Evolutionary conservation across 1,284 basidiomycete species (phyloP), one percentile per base, ranked within the genome.

Genomic region (Sporisorium scitamineum): DNA sequence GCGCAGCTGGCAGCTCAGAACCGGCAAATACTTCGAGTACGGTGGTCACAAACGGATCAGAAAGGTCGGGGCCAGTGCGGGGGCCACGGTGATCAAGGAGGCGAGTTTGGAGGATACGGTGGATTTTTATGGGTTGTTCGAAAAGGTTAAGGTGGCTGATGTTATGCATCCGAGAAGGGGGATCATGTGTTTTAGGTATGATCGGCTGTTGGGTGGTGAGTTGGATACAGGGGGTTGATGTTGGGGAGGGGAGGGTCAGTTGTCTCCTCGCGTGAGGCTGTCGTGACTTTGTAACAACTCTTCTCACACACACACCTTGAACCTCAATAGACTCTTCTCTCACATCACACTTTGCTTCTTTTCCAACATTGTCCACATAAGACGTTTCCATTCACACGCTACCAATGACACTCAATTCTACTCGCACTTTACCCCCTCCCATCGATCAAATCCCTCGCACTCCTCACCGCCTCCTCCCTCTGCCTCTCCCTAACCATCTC

Each of bases 151-250:
- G 14, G 60, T 70, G 7, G 3, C 51, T 11, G 72, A 75, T 20
- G 67, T 75, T 16, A 75, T 75, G 72, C 67, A 70, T 62, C 72
- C 72, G 10, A 58, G 67, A 14, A 44, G 52, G 14, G 72, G 72
- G 8, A 75, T 75, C 60, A 42, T 70, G 50, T 75, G 72, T 39
- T 70, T 56, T n/a, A 29, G 54, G 8, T 75, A 70, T 39, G 72
- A 75, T 27, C 47, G 24, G 6, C 37, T 75, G 10, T 20, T 61
- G 18, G 48, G 50, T 31, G 57, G 54, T 5, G 11, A 14, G 2
- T 11, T 16, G 2, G 68, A 70, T 29, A 47, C 34, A 11, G 53
- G 14, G n/a, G n/a, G n/a, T n/a, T n/a, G n/a, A n/a, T n/a, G n/a
- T n/a, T n/a, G n/a, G n/a, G n/a, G n/a, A n/a, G n/a, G n/a, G n/a